Evolutionary conservation across 1,284 basidiomycete species (phyloP), one percentile per base, ranked within the genome.

Genomic region (Hymenochaete sp.): DNA sequence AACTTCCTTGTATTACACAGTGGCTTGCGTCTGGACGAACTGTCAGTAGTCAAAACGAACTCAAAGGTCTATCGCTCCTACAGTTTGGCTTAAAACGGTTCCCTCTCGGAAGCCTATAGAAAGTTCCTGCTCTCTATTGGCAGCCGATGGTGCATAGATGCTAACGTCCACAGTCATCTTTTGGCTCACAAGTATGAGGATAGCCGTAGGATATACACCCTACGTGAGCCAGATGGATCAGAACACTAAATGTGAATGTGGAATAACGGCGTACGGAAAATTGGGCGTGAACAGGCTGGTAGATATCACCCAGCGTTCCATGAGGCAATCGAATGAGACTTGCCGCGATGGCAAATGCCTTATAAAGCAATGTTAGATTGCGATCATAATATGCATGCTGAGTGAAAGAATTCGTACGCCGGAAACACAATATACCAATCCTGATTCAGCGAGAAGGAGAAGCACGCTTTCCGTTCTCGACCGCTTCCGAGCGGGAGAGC

Each of bases 261-360:
- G 11, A 19, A 39, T 11, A 8, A 7, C n/a, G 2, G 37, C 42
- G 18, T 33, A 44, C 42, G 10, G 43, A 32, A 19, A 44, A n/a
- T 38, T 44, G 43, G 38, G 38, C 33, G 22, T 37, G 43, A 14
- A 44, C 22, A 11, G 43, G 43, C 4, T 31, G 13, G 21, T 44
- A 44, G 21, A 44, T 27, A 16, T 37, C 33, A 18, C 33, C 43
- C 1, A 44, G 18, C 24, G 33, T 44, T 10, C 35, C 21, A 25
- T 19, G 26, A 21, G 42, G 42, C 22, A 44, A 25, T 7, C 31
- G 42, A 26, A 41, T 10, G 5, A 41, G 10, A 27, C n/a, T n/a
- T n/a, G 10, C 18, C 10, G 25, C 13, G 5, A 42, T 9, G 8
- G 14, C 10, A 7, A 29, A 7, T 16, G 22, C 29, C 4, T 32